These are phyloP conservation scores for Eimeria brunetti DNA, from an alignment of 169 alveolate genomes.

Conservation along the genomic window DNA sequence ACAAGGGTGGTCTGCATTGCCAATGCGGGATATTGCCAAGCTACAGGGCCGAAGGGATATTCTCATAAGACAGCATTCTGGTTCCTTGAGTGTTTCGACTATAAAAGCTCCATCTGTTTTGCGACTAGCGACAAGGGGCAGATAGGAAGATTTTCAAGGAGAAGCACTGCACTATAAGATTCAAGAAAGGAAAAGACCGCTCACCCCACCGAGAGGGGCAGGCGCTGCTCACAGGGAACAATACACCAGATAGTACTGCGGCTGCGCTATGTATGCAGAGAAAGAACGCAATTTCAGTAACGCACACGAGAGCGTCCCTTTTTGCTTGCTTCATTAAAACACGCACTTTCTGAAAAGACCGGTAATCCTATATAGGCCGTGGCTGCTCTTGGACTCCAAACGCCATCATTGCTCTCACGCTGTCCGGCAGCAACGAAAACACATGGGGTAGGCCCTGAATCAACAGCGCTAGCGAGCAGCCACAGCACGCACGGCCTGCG, in stretches of 20 bases:
- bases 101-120: neutral
- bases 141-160: neutral
- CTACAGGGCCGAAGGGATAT: no score
- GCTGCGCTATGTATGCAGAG: neutral
- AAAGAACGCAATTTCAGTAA: neutral
- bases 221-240: neutral
- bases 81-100: neutral
- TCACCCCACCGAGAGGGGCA: neutral
- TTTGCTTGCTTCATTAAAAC: neutral
- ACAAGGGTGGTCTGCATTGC: no score
- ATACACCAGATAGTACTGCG: neutral
- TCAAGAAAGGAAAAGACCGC: neutral
- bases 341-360: neutral
- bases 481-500: neutral
- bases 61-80: neutral
- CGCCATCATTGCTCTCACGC: neutral
- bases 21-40: no score
- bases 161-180: neutral
- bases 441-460: neutral
- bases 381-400: neutral
- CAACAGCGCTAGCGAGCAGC: neutral
- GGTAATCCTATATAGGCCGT: neutral
- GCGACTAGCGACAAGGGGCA: neutral
- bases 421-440: neutral
- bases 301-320: neutral